Evolutionary conservation across 1,139 yeast genomes (phyloP).

Genomic region (Suhomyces anneliseae): DNA sequence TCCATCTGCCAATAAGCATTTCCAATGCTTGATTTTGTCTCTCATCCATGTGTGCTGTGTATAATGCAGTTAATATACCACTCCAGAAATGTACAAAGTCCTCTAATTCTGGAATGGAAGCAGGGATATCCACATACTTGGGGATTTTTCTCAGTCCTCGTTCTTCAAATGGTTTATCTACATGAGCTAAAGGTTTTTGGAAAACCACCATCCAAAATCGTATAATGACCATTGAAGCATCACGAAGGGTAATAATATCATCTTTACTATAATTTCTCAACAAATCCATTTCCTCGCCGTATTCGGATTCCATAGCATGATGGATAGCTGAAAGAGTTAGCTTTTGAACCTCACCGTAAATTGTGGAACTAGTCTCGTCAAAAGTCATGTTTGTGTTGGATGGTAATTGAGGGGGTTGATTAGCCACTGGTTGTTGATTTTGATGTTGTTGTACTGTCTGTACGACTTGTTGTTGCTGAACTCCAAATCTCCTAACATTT

Average conservation of each 20-base stretch:
- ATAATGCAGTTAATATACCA: conserved; percentile 40
- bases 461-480: background rate
- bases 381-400: background rate
- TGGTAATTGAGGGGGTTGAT: background rate
- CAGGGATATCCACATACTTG: conserved; percentile 29
- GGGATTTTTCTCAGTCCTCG: conserved; percentile 23
- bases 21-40: conserved; percentile 40
- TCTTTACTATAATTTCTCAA: conserved; percentile 47
- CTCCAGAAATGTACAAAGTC: conserved; percentile 56
- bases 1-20: conserved; percentile 44
- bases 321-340: conserved; percentile 50
- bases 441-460: background rate
- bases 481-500: conserved; percentile 26
- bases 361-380: background rate
- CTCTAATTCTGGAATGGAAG: conserved; percentile 23
- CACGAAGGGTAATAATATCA: conserved; percentile 34
- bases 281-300: conserved; percentile 56
- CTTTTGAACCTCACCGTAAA: conserved; percentile 41
- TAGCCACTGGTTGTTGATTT: background rate
- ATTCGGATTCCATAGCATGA: conserved; percentile 52
- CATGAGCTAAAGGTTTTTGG: conserved; percentile 31
- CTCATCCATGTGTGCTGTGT: conserved; percentile 36
- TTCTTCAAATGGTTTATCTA: conserved; percentile 30
- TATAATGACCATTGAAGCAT: conserved; percentile 43
- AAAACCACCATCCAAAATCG: conserved; percentile 63